These are phyloP conservation scores for Globisporangium emineosum DNA, from an alignment of 352 stramenopile species.

Conservation along the genomic window DNA sequence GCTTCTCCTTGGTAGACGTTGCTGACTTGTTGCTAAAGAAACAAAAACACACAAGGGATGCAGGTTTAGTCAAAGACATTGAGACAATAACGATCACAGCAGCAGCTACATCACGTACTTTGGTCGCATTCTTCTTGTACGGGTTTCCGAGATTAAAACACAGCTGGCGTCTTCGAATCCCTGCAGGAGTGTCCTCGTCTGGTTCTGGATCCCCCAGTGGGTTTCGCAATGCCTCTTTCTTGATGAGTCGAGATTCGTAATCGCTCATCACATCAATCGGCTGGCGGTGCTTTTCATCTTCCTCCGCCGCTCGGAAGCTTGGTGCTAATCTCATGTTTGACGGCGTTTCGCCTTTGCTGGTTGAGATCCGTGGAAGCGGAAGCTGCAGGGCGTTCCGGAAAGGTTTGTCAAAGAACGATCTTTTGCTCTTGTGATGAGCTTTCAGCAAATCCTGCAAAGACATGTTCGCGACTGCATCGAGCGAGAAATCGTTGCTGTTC, in stretches of 20 bases:
- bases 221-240: constrained; percentile 84
- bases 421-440: constrained; percentile 47
- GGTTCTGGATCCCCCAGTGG: constrained; percentile 80
- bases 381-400: constrained; percentile 37
- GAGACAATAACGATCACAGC: background rate
- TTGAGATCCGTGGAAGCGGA: constrained; percentile 27
- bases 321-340: constrained; percentile 47
- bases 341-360: constrained; percentile 16
- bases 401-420: constrained; percentile 48
- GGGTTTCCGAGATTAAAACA: constrained; percentile 86
- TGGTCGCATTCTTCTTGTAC: constrained; percentile 88
- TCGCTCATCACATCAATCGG: constrained; percentile 88
- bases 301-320: constrained; percentile 54
- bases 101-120: constrained; percentile 28
- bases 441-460: constrained; percentile 57
- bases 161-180: constrained; percentile 68
- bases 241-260: constrained; percentile 84
- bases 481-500: constrained; percentile 23
- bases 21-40: constrained; percentile 45
- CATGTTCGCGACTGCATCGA: constrained; percentile 67
- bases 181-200: constrained; percentile 78
- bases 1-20: constrained; percentile 85
- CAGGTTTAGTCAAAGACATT: background rate
- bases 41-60: background rate
- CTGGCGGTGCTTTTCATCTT: constrained; percentile 82